Percentiles rank a stretch among this genome's conserved stretches.
Conservation (phyloP, 768 basidiomycete species). For the Suillus occidentalis region DNA sequence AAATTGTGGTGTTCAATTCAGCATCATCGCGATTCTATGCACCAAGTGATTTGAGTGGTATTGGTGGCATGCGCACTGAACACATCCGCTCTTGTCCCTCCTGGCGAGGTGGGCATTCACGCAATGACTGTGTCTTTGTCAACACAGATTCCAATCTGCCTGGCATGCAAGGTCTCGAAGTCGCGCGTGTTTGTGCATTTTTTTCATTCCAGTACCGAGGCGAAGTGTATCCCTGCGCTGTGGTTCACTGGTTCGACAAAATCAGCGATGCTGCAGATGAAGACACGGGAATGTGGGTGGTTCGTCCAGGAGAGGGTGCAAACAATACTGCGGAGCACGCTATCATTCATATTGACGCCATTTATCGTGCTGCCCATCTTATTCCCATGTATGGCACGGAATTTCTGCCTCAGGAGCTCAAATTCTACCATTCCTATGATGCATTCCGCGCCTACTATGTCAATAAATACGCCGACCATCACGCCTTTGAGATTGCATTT, state of each 20-base stretch:
- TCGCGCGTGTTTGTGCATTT: background rate
- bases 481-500: no score
- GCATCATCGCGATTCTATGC: slow-evolving; percentile 9
- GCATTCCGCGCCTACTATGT: no score
- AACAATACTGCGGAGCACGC: background rate
- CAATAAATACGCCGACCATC: no score
- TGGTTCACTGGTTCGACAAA: background rate
- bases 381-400: no score
- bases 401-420: no score
- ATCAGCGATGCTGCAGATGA: slow-evolving; percentile 1
- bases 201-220: slow-evolving; percentile 7
- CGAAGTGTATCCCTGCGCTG: background rate
- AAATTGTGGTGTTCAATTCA: slow-evolving; percentile 4
- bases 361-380: no score
- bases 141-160: background rate
- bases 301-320: slow-evolving; percentile 1
- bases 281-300: slow-evolving; percentile 11
- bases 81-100: slow-evolving; percentile 6
- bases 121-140: background rate
- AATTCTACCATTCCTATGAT: no score
- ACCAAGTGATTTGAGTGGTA: slow-evolving; percentile 11
- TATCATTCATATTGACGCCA: slow-evolving; percentile 7
- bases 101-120: background rate
- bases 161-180: slow-evolving; percentile 9
- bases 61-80: slow-evolving; percentile 13